Percentiles rank a stretch among this genome's conserved stretches.
These are phyloP conservation scores for Mollisia scopiformis DNA, from an alignment of 2,329 filamentous ascomycete genomes.

Conservation along the genomic window DNA sequence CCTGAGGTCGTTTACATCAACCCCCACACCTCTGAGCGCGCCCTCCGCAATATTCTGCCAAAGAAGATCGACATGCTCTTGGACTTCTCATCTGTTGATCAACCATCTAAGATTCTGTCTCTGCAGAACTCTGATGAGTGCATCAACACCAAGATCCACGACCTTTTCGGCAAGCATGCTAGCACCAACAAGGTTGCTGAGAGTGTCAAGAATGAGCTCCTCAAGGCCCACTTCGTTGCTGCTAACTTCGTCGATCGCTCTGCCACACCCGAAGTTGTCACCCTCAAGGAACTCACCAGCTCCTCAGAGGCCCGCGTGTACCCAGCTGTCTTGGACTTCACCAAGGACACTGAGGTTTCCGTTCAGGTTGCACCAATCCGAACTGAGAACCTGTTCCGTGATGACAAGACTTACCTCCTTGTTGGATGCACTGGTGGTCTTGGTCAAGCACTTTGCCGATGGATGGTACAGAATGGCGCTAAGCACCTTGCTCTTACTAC, in stretches of 20 bases:
- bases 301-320: constrained; percentile 1
- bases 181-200: constrained; percentile 10
- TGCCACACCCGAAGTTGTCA: constrained; percentile 7
- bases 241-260: constrained; percentile 15
- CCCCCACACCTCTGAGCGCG: constrained; percentile 12
- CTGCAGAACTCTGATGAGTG: constrained; percentile 10
- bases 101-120: constrained; percentile 13
- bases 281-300: constrained; percentile 3
- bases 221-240: constrained; percentile 18
- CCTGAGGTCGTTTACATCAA: constrained; percentile 15
- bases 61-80: constrained; percentile 14
- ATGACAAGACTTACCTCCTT: constrained; percentile 9
- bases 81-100: constrained; percentile 10
- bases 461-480: constrained; percentile 2
- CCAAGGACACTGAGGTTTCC: constrained; percentile 9
- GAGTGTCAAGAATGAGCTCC: constrained; percentile 11
- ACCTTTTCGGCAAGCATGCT: constrained; percentile 13
- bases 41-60: constrained; percentile 11
- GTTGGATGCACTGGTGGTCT: constrained; percentile 4
- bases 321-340: constrained; percentile 13
- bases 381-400: constrained; percentile 9
- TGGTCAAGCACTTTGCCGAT: constrained; percentile 3
- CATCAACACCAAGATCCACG: constrained; percentile 15
- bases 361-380: constrained; percentile 15
- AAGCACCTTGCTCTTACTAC: constrained; percentile 3